Evolutionary conservation across 768 basidiomycete genomes (phyloP).

Genomic region (Suillus hirtellus): DNA sequence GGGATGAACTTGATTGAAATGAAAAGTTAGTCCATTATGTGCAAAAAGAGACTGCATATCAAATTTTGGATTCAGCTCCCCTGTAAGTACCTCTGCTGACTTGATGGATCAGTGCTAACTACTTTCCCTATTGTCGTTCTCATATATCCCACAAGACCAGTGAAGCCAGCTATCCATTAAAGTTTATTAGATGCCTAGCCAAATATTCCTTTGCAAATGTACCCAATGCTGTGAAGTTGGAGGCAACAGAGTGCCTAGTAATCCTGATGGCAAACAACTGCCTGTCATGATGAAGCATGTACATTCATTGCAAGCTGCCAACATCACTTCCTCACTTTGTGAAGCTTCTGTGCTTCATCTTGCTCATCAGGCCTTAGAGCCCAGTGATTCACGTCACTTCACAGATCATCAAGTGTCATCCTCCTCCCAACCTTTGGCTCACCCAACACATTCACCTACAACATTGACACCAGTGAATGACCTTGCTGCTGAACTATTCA

Average conservation of each 20-base stretch:
- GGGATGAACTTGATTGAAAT: too few species aligned
- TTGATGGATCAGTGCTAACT: neutral
- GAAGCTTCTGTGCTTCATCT: neutral
- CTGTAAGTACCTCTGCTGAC: neutral
- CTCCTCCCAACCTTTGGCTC: neutral
- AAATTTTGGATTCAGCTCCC: too few species aligned
- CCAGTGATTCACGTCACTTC: neutral
- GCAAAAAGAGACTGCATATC: too few species aligned
- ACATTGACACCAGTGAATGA: neutral
- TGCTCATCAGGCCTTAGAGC: too few species aligned
- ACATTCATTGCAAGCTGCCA: neutral
- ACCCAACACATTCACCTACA: neutral
- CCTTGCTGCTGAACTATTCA: neutral
- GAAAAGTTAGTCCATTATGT: too few species aligned
- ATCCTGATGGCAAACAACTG: neutral
- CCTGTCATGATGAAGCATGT: neutral
- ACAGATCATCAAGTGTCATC: neutral
- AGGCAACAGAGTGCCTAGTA: neutral
- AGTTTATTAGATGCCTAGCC: neutral
- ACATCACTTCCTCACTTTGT: neutral
- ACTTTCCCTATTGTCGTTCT: too few species aligned
- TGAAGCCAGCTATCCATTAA: neutral
- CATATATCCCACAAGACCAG: too few species aligned
- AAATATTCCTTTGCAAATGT: neutral
- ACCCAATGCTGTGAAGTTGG: neutral